Conservation (phyloP, 805 yeast genomes). For the Saturnispora zaruensis region DNA sequence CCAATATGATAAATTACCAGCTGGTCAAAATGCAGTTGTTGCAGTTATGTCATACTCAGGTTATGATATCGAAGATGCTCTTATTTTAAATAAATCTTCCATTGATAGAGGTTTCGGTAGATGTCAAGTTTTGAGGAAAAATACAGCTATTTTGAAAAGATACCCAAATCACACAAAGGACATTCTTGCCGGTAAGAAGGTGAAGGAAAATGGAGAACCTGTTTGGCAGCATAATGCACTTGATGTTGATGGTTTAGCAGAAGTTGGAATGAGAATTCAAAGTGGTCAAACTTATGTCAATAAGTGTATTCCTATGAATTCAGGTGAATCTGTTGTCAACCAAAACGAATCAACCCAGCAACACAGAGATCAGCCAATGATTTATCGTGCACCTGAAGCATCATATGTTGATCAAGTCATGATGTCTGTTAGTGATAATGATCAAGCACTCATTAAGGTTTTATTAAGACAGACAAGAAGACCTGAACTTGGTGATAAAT, state of each 20-base stretch:
- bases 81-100: conserved; percentile 87
- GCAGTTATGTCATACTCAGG: conserved; percentile 99
- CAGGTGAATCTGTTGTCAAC: conserved; percentile 55
- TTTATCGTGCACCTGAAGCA: conserved; percentile 92
- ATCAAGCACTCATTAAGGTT: conserved; percentile 89
- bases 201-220: conserved; percentile 71
- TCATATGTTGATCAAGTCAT: conserved; percentile 93
- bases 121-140: conserved; percentile 90
- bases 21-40: conserved; percentile 97
- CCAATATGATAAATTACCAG: conserved; percentile 92
- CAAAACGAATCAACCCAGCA: conserved; percentile 22
- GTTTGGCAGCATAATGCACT: conserved; percentile 78
- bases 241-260: conserved; percentile 95
- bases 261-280: conserved; percentile 83
- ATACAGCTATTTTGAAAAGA: conserved; percentile 80
- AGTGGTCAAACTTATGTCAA: conserved; percentile 93
- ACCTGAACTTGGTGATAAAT: conserved; percentile 96
- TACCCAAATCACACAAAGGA: conserved; percentile 93
- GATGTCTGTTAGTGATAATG: conserved; percentile 94
- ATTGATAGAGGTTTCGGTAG: conserved; percentile 96
- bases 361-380: conserved; percentile 85
- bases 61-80: conserved; percentile 98
- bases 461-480: conserved; percentile 90
- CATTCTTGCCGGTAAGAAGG: conserved; percentile 84
- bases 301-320: conserved; percentile 84